A percentile compares a stretch with the other conserved stretches of the same genome.
Conservation (phyloP, 805 yeast genomes). For the Nakazawaea siamensis region DNA sequence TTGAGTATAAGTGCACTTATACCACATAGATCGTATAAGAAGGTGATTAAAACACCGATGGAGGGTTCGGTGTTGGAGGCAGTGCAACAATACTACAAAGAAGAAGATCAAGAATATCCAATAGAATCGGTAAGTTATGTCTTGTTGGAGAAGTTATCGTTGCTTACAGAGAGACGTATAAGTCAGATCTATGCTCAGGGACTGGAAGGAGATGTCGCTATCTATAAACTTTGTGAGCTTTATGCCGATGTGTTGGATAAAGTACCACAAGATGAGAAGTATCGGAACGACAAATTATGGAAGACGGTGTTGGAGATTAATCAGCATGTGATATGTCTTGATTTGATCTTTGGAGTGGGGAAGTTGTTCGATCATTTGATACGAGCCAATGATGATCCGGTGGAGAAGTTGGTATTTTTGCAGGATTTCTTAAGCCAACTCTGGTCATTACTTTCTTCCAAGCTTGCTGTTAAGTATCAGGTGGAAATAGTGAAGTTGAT, state of each 20-base stretch:
- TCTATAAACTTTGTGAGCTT: constrained; percentile 25
- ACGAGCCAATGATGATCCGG: constrained; percentile 10
- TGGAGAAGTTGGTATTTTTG: constrained; percentile 29
- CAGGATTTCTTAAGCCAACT: constrained; percentile 34
- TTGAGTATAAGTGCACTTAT: constrained; percentile 39
- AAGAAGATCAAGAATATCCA: constrained; percentile 21
- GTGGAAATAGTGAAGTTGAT: constrained; percentile 63
- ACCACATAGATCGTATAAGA: constrained; percentile 30
- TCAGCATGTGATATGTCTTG: constrained; percentile 5
- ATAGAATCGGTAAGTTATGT: constrained; percentile 25
- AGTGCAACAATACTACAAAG: constrained; percentile 27
- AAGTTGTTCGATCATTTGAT: constrained; percentile 30
- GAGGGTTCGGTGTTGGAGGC: constrained; percentile 15
- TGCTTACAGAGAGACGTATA: constrained; percentile 18
- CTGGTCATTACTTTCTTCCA: constrained; percentile 40
- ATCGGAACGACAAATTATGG: constrained; percentile 8
- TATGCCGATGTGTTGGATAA: constrained; percentile 30
- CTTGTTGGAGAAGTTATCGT: constrained; percentile 23
- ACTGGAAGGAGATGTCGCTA: constrained; percentile 13
- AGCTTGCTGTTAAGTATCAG: constrained; percentile 45
- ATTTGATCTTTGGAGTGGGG: constrained; percentile 33
- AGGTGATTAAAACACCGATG: constrained; percentile 3
- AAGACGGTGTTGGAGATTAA: neutral
- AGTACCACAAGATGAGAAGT: constrained; percentile 28
- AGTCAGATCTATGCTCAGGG: constrained; percentile 4